phyloP scores from a whole-genome alignment of 2,329 filamentous ascomycete genomes.

The Cladosporium sp. region DNA sequence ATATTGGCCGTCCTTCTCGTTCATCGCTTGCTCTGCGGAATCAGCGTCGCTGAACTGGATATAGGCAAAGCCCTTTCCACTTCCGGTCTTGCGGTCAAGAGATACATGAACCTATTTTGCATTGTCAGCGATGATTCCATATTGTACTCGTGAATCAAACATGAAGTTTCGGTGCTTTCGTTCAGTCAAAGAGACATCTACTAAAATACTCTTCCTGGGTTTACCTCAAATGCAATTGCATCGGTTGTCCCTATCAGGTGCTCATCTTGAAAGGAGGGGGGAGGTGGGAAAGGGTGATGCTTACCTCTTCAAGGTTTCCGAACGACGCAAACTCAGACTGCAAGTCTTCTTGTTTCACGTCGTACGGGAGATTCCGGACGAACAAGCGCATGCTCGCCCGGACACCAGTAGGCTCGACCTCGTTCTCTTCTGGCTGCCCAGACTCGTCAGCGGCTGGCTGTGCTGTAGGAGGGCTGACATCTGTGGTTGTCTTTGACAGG shows the following conservation, averaged over 20 bases:
- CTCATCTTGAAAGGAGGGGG: constrained; percentile 69
- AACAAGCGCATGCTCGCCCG: constrained; percentile 74
- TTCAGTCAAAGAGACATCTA: constrained; percentile 92
- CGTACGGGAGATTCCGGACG: constrained; percentile 82
- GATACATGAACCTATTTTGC: constrained; percentile 74
- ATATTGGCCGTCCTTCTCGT: constrained; percentile 72
- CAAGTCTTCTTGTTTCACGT: constrained; percentile 71
- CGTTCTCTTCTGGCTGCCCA: background rate
- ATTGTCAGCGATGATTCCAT: constrained; percentile 10
- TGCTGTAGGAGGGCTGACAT: background rate
- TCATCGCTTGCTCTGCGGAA: constrained; percentile 73
- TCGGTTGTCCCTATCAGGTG: constrained; percentile 99
- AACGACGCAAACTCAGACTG: constrained; percentile 66
- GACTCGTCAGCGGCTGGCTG: background rate
- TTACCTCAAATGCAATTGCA: constrained; percentile 83
- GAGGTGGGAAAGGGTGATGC: constrained; percentile 35
- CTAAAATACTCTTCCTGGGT: constrained; percentile 97
- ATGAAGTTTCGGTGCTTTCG: constrained; percentile 19
- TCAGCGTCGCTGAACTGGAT: constrained; percentile 71
- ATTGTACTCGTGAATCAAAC: background rate
- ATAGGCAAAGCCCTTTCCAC: constrained; percentile 86
- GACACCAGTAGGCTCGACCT: constrained; percentile 46
- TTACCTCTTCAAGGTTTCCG: constrained; percentile 83
- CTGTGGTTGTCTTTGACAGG: background rate
- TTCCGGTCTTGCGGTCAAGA: constrained; percentile 62